A percentile compares a stretch with the other conserved stretches of the same genome.
These are phyloP conservation scores for Pyrus betulifolia DNA, from an alignment of 306 rosid species.

Conservation along the genomic window DNA sequence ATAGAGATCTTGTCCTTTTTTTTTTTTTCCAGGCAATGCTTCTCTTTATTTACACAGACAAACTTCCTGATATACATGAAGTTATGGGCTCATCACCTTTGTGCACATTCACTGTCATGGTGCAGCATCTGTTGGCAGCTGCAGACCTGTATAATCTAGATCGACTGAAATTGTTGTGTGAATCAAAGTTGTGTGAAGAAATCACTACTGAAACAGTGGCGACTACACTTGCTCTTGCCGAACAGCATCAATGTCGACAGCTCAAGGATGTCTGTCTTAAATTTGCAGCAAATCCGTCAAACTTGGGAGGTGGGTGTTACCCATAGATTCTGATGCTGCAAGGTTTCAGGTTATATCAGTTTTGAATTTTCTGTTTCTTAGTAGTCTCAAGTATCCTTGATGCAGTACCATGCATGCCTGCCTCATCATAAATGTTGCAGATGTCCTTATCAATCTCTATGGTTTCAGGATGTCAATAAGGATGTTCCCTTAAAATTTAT, in stretches of 20 bases:
- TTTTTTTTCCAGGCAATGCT: slow-evolving; percentile 65
- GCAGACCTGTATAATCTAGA: slow-evolving; percentile 76
- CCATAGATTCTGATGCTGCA: slow-evolving; percentile 24
- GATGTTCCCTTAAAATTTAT: slow-evolving; percentile 5
- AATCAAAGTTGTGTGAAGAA: slow-evolving; percentile 62
- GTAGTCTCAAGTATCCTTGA: slow-evolving; percentile 10
- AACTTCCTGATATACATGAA: slow-evolving; percentile 51
- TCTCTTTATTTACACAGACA: slow-evolving; percentile 62
- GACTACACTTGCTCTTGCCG: slow-evolving; percentile 69
- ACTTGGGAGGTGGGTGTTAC: slow-evolving; percentile 72
- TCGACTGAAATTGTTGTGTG: slow-evolving; percentile 63
- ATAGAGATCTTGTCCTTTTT: slow-evolving; percentile 2
- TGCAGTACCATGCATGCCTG: slow-evolving; percentile 5
- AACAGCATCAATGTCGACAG: slow-evolving; percentile 69
- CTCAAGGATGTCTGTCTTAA: slow-evolving; percentile 71
- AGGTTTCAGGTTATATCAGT: slow-evolving; percentile 16
- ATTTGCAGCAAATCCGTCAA: slow-evolving; percentile 57
- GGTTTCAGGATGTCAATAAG: slow-evolving; percentile 4
- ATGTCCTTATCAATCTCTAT: neutral
- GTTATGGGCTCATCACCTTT: slow-evolving; percentile 45
- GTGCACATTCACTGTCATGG: slow-evolving; percentile 68
- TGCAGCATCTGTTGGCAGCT: slow-evolving; percentile 79
- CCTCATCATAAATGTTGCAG: neutral
- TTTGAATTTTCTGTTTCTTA: slow-evolving; percentile 4
- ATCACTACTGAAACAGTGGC: slow-evolving; percentile 64